Conservation (phyloP, 345 rosid species). For the Carallia pectinifolia region DNA sequence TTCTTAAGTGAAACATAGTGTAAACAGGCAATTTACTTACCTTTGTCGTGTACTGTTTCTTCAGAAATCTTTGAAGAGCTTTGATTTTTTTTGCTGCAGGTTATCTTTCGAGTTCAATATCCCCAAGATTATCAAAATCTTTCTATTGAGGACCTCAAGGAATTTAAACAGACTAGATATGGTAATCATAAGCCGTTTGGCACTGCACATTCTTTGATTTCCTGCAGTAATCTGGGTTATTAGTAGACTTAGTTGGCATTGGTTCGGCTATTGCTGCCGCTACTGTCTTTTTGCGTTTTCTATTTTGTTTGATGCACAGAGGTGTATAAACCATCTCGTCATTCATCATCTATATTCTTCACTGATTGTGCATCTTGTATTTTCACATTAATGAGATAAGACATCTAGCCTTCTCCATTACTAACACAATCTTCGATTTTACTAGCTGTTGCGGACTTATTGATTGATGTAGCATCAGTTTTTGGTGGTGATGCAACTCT, state of each 20-base stretch:
- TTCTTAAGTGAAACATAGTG: neutral
- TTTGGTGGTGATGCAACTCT: constrained; percentile 87
- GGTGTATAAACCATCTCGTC: neutral
- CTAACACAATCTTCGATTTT: constrained; percentile 46
- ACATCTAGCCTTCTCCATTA: constrained; percentile 14
- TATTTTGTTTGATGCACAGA: neutral
- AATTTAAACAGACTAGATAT: constrained; percentile 95
- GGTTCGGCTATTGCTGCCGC: too few relatives aligned
- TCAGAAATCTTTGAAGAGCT: neutral
- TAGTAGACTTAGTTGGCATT: neutral
- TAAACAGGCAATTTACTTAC: neutral
- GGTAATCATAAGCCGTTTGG: constrained; percentile 46
- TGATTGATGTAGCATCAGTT: constrained; percentile 87
- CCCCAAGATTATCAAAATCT: constrained; percentile 86
- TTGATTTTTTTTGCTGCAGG: constrained; percentile 41
- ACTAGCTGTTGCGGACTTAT: constrained; percentile 93
- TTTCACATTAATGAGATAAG: neutral
- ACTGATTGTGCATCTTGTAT: neutral
- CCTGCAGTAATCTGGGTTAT: neutral
- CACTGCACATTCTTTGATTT: constrained; percentile 4
- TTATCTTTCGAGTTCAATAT: constrained; percentile 91
- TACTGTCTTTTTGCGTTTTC: neutral
- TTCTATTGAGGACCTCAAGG: constrained; percentile 92
- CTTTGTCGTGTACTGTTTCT: neutral
- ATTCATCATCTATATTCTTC: neutral